Evolutionary conservation across 306 rosid genomes (phyloP).

Genomic region (Medicago lupulina): DNA sequence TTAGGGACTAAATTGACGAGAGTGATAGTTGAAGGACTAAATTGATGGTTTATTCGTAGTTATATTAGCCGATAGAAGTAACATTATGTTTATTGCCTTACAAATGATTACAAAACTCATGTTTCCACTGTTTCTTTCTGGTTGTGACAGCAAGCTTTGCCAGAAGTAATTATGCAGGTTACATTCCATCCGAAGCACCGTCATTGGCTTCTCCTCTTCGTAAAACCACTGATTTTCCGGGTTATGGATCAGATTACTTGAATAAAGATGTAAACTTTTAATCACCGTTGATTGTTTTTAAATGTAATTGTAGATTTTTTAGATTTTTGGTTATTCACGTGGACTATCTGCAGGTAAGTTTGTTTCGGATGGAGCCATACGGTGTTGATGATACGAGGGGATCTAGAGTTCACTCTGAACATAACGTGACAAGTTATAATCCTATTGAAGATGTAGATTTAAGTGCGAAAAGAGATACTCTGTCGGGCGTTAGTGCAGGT

Average conservation of each 20-base stretch:
- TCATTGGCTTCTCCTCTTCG: conserved; percentile 46
- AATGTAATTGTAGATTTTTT: background rate
- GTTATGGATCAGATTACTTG: conserved; percentile 52
- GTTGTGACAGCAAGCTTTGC: conserved; percentile 52
- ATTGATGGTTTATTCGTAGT: background rate
- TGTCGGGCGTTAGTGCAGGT: conserved; percentile 42
- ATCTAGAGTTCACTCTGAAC: conserved; percentile 49
- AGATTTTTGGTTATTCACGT: background rate
- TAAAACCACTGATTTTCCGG: conserved; percentile 45
- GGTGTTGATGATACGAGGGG: conserved; percentile 48
- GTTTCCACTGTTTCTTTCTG: conserved; percentile 35
- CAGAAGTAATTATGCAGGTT: conserved; percentile 55
- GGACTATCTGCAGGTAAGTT: conserved; percentile 50
- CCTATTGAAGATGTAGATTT: conserved; percentile 48
- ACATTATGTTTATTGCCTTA: conserved; percentile 3
- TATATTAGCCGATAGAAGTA: background rate
- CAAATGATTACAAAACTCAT: background rate
- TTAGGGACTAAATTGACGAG: background rate
- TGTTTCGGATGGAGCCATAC: conserved; percentile 48
- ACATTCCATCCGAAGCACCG: conserved; percentile 57
- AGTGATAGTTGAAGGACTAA: background rate
- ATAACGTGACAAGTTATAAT: conserved; percentile 47
- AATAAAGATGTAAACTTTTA: conserved; percentile 52
- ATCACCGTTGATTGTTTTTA: background rate
- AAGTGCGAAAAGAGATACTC: conserved; percentile 48